Conservation (phyloP, 2,329 filamentous ascomycete species). For the Paecilomyces variotii region DNA sequence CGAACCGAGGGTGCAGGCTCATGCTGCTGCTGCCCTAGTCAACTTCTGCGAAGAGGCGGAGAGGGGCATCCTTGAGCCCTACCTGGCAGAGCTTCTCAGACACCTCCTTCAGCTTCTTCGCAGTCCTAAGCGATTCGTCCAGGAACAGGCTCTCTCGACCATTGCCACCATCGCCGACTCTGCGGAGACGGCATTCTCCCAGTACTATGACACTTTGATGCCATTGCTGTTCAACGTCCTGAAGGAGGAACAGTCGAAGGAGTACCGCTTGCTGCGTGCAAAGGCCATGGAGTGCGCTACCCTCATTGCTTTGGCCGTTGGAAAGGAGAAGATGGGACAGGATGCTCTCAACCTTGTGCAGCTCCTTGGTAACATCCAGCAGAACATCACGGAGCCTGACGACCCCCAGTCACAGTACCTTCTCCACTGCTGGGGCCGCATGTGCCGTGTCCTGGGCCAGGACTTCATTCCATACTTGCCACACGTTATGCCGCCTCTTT, state of each 20-base stretch:
- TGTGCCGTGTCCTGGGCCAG: constrained; percentile 86
- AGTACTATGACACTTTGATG: constrained; percentile 96
- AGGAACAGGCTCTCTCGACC: constrained; percentile 94
- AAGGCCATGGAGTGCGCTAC: constrained; percentile 99
- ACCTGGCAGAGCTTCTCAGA: constrained; percentile 77
- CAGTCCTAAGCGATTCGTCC: constrained; percentile 89
- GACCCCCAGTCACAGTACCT: constrained; percentile 96
- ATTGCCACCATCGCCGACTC: constrained; percentile 99
- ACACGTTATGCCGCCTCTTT: constrained; percentile 86
- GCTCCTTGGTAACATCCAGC: constrained; percentile 78
- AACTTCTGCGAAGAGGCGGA: constrained; percentile 99
- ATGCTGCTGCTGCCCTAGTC: constrained; percentile 93
- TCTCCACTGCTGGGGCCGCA: constrained; percentile 97
- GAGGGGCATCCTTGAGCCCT: constrained; percentile 82
- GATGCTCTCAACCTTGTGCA: constrained; percentile 85
- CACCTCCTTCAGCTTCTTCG: constrained; percentile 82
- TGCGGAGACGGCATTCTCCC: constrained; percentile 85
- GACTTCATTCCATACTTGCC: constrained; percentile 91
- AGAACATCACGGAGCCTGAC: constrained; percentile 77
- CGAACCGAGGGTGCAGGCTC: constrained; percentile 90
- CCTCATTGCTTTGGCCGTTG: constrained; percentile 87
- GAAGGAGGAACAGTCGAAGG: constrained; percentile 83
- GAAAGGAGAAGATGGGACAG: constrained; percentile 79
- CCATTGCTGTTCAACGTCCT: constrained; percentile 85
- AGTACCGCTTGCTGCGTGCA: constrained; percentile 80